Evolutionary conservation across 2,329 filamentous ascomycete species (phyloP).

Genomic region (Diaporthe aspalathi): DNA sequence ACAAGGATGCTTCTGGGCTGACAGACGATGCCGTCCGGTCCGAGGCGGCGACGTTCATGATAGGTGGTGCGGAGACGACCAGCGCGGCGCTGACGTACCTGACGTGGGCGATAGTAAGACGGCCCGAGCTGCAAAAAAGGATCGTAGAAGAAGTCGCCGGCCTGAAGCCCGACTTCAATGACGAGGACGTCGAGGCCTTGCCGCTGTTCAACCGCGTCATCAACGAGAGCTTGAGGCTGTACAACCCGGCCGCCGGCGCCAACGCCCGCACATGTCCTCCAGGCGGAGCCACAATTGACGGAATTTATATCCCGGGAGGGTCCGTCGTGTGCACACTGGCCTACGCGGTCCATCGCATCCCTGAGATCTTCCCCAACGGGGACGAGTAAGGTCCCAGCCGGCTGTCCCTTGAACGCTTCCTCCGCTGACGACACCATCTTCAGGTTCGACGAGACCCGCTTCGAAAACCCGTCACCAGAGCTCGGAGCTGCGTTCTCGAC

Average conservation of each 20-base stretch:
- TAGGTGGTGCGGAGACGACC: constrained; percentile 58
- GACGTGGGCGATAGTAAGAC: constrained; percentile 45
- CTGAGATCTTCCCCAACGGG: constrained; percentile 48
- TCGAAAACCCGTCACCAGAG: constrained; percentile 44
- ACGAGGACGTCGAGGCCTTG: constrained; percentile 47
- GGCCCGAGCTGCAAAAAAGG: constrained; percentile 40
- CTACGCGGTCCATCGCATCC: constrained; percentile 52
- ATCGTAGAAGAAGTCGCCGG: constrained; percentile 45
- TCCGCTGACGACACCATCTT: not conserved
- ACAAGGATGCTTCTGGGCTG: constrained; percentile 36
- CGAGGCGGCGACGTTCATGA: constrained; percentile 53
- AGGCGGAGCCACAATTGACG: constrained; percentile 46
- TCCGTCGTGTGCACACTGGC: constrained; percentile 48
- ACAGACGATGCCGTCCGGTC: constrained; percentile 46
- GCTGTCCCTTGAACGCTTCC: not conserved
- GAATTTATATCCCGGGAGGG: constrained; percentile 48
- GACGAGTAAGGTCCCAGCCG: constrained; percentile 39
- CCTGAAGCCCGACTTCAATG: constrained; percentile 43
- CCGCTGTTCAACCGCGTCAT: constrained; percentile 50
- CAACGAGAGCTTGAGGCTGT: constrained; percentile 50
- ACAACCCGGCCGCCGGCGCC: constrained; percentile 47
- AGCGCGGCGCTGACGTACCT: constrained; percentile 54
- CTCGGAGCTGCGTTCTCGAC: constrained; percentile 60
- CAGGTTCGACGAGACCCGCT: constrained; percentile 48
- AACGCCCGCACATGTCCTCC: constrained; percentile 46